phyloP scores from a whole-genome alignment of 2,329 filamentous ascomycete species.

The Cladophialophora immunda region DNA sequence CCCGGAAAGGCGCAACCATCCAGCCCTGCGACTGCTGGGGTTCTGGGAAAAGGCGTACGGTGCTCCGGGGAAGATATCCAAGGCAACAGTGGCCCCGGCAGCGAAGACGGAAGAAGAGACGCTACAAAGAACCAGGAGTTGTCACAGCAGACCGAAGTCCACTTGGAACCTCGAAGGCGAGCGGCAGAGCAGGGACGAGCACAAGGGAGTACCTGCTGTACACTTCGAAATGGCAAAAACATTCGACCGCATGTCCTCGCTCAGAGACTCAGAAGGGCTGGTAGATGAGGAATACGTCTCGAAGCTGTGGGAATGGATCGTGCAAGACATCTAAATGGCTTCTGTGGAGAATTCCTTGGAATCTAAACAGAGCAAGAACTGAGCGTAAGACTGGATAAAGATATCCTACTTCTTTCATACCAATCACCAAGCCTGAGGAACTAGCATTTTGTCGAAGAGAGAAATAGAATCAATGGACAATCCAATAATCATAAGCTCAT shows the following conservation, averaged over 20 bases:
- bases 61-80: not conserved
- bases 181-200: not conserved
- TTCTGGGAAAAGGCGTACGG: conserved; percentile 59
- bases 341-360: not conserved
- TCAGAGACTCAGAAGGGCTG: conserved; percentile 4
- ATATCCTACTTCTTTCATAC: not conserved
- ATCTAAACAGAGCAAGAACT: no score
- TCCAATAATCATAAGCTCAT: not conserved
- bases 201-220: not conserved
- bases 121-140: not conserved
- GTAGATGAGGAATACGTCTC: conserved; percentile 31
- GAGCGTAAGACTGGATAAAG: no score
- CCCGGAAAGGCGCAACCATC: conserved; percentile 54
- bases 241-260: conserved; percentile 20
- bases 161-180: no score
- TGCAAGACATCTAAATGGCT: conserved; percentile 21
- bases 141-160: not conserved
- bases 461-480: not conserved
- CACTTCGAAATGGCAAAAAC: conserved; percentile 26
- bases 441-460: no score
- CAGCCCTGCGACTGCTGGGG: conserved; percentile 58
- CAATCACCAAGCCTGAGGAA: not conserved
- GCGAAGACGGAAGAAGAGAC: not conserved
- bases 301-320: conserved; percentile 38
- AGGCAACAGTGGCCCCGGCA: not conserved